Percentiles rank a stretch among this genome's conserved stretches.
Evolutionary conservation across 768 basidiomycete species (phyloP).

Genomic region (Amanita exitialis): DNA sequence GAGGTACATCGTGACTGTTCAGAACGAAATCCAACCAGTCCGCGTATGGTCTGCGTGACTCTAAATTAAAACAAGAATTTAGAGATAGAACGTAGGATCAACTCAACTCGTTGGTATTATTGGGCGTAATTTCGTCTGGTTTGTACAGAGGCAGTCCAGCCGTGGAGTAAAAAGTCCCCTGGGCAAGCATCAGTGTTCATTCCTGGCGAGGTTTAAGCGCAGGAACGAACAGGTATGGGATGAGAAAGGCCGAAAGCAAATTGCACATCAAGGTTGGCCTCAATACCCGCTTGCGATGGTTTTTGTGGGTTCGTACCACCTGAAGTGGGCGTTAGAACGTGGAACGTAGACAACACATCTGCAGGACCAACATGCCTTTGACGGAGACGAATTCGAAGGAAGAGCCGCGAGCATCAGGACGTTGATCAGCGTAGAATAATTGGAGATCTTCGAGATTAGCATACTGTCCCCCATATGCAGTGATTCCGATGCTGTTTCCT

Average conservation of each 20-base stretch:
- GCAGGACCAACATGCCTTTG: conserved; percentile 26
- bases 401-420: conserved; percentile 35
- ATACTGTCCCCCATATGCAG: conserved; percentile 42
- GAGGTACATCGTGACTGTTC: conserved; percentile 31
- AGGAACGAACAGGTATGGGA: conserved; percentile 36
- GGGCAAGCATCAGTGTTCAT: conserved; percentile 7
- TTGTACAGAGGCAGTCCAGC: conserved; percentile 51
- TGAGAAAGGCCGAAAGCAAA: conserved; percentile 51
- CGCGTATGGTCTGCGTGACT: conserved; percentile 17
- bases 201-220: not conserved
- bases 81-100: conserved; percentile 4
- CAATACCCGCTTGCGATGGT: conserved; percentile 36
- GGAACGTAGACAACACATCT: not conserved
- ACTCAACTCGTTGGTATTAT: conserved; percentile 27
- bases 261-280: conserved; percentile 57
- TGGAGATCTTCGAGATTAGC: conserved; percentile 42
- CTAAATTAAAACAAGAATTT: not conserved
- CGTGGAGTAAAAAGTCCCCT: conserved; percentile 49
- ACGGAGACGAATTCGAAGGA: conserved; percentile 47
- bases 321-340: conserved; percentile 15
- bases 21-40: conserved; percentile 52
- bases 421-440: conserved; percentile 34
- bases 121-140: conserved; percentile 30
- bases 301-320: conserved; percentile 53
- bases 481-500: conserved; percentile 41